Evolutionary conservation across 305 asterid genomes (phyloP), one percentile per base, ranked within the genome.

Genomic region (Fraxinus baroniana): DNA sequence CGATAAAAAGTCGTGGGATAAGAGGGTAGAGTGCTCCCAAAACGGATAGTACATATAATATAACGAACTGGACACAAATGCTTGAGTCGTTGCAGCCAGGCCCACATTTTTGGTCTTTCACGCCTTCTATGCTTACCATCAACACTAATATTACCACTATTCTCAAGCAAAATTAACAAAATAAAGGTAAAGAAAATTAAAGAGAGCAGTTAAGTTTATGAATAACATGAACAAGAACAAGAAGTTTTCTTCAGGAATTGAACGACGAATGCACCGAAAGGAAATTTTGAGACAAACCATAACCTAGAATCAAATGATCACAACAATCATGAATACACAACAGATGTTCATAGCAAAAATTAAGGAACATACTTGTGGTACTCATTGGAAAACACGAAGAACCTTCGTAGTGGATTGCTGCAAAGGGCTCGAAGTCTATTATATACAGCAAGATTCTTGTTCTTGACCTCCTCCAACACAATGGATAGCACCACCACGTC

Each of bases 381-480:
- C 83, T 97, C 98, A 86, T 97, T 97, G 10, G 98, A 93, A 68
- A 97, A 97, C 62, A 97, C 98, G 57, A 90, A 97, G 90, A 94
- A 97, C 78, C 90, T 87, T 88, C 99, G 87, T 4, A 87, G 79
- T 0, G 94, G 20, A 79, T 90, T 94, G 92, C 93, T 89, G 91
- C 94, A 90, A 41, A 97, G 93, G 20, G 98, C 98, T 84, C 99
- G 89, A 76, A 97, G 87, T 79, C 99, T 89, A 81, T 93, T 93
- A 84, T 94, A 91, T 37, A 97, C 93, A 4, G 91, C 84, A 37
- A 90, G 87, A 68, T 94, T 94, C 88, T 92, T 97, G 90, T 97
- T 93, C 90, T 94, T 97, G 86, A 94, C 99, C 90, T 97, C 99
- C 85, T 93, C 91, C 90, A 92, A 78, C 82, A 97, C 99, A 79